Conservation (phyloP, 495 filamentous ascomycete genomes). For the Tuber umbilicatum region DNA sequence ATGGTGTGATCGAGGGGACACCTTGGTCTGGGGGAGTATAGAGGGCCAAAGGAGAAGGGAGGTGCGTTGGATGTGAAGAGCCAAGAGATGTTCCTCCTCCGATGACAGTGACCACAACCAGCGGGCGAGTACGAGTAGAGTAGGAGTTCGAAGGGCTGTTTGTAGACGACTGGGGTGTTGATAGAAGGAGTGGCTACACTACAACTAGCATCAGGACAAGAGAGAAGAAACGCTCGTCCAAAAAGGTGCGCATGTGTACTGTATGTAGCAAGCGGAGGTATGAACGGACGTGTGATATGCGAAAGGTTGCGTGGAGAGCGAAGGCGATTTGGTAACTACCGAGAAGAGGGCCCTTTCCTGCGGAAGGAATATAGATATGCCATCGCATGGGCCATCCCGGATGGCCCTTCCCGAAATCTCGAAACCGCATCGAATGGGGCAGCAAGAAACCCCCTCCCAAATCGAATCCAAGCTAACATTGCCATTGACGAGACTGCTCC, state of each 20-base stretch:
- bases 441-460: not conserved
- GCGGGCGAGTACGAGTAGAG: not conserved
- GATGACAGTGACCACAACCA: not conserved
- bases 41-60: not conserved
- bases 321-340: not conserved
- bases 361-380: not conserved
- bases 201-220: not conserved
- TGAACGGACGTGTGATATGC: not conserved
- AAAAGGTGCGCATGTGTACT: not conserved
- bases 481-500: not conserved
- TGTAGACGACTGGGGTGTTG: not conserved
- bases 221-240: not conserved
- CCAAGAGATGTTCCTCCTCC: not conserved
- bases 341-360: not conserved
- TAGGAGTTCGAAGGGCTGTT: not conserved
- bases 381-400: not conserved
- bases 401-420: constrained; percentile 3
- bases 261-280: not conserved
- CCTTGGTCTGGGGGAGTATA: not conserved
- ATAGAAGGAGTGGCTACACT: not conserved
- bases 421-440: not conserved
- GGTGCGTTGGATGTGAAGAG: not conserved
- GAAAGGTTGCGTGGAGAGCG: not conserved
- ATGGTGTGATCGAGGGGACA: not conserved
- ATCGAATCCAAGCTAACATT: not conserved